Evolutionary conservation across 805 yeast genomes (phyloP), one percentile per base, ranked within the genome.

Genomic region (Spathaspora passalidarum): DNA sequence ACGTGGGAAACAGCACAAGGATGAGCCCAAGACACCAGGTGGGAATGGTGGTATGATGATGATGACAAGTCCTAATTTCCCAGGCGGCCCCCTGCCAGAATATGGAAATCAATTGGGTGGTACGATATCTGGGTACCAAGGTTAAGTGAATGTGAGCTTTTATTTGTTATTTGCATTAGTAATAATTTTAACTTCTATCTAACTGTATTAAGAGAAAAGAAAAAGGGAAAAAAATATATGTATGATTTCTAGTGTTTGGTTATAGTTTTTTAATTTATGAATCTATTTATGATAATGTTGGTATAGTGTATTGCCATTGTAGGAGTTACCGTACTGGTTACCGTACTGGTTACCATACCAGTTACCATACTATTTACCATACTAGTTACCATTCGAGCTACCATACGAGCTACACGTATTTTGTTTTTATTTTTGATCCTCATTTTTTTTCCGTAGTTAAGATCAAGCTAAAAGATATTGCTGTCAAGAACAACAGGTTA

Each of bases 1-100:
- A 21, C 78, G 97, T 48, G 97, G 97, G 4, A 87, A 81, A 50
- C 34, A 29, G 42, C 44, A 41, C 21, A 32, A 41, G 11, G 39
- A 36, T 4, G 44, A 26, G 8, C 17, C 14, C 3, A 11, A 29
- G 16, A n/a, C 20, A 11, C 10, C 32, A n/a, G 17, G 7, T 10
- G 17, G 38, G 34, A 43, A 43, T n/a, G 14, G 3, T 2, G 17
- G 14, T 36, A 20, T 3, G 14, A 39, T 39, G 19, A 23, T 39
- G 32, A 29, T 16, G 19, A 25, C 42, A 5, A 39, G 42, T 39
- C 42, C 42, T 5, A 39, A 23, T 39, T 39, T 25, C 42, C 25
- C n/a, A 3, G 26, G 26, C 14, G 26, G 17, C 9, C 25, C 36
- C 8, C 10, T 13, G 8, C 36, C 21, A 20, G 38, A 36, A 10